A percentile compares a stretch with the other conserved stretches of the same genome.
phyloP scores from a whole-genome alignment of 805 yeast species.

The Candida methanosorbosa region DNA sequence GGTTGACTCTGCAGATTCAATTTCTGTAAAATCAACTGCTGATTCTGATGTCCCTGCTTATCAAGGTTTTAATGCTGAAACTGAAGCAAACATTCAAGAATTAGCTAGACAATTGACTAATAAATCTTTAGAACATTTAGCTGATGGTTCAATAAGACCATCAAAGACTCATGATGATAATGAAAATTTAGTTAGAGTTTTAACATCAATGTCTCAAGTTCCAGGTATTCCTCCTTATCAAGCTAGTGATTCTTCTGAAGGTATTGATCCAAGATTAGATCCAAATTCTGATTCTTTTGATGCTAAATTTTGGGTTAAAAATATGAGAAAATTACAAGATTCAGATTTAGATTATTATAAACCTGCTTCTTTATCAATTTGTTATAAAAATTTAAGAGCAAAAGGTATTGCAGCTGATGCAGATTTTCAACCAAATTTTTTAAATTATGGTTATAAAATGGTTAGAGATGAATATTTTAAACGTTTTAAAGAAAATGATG shows the following conservation, averaged over 20 bases:
- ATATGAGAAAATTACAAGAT: conserved; percentile 42
- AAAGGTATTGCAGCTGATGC: conserved; percentile 60
- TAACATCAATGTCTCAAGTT: conserved; percentile 43
- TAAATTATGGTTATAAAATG: conserved; percentile 31
- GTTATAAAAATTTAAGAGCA: conserved; percentile 50
- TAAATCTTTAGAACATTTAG: conserved; percentile 1
- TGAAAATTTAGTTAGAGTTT: conserved; percentile 20
- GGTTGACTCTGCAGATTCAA: conserved; percentile 12
- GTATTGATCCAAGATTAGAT: conserved; percentile 37
- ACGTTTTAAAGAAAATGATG: conserved; percentile 18
- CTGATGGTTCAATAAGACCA: conserved; percentile 1
- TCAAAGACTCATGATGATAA: neutral
- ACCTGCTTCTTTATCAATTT: conserved; percentile 51
- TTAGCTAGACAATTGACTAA: conserved; percentile 33
- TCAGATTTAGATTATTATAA: conserved; percentile 56
- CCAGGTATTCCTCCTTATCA: conserved; percentile 36
- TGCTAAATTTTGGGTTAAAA: conserved; percentile 60
- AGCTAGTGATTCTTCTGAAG: neutral
- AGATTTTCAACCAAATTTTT: conserved; percentile 54
- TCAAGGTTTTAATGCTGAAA: conserved; percentile 28
- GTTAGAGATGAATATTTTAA: conserved; percentile 19
- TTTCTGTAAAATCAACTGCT: conserved; percentile 16
- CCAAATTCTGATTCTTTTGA: conserved; percentile 53
- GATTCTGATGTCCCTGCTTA: conserved; percentile 13
- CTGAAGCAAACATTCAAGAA: conserved; percentile 25